Base-by-base conservation (phyloP, 1,139 yeast species). In the Suhomyces terraborum region DNA sequence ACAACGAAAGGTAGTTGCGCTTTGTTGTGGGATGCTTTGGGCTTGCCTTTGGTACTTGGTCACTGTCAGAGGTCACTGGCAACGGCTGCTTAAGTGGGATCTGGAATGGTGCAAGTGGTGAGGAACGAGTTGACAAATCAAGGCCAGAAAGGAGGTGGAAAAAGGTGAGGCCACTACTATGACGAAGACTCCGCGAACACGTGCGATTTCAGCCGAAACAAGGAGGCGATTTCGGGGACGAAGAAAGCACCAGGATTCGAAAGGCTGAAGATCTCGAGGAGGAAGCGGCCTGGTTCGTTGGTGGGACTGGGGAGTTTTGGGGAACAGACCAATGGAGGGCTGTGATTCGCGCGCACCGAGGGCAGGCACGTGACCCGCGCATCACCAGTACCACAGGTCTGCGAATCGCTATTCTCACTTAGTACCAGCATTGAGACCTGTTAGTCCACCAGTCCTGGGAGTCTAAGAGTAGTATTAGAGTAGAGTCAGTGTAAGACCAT, bases 311-410 rank as follows among this genome's bases (percentile, higher is more conserved):
- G 20, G 14, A 23, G 32, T 28, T 16, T 20, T 21, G n/a, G 22
- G 9, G 26, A 8, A 18, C 20, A 32, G 17, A 17, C 29, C 36
- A 25, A 25, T 32, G 36, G 36, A 29, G 23, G 36, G 22, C 29
- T 32, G 36, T 24, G 29, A 18, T 24, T 24, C 29, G 36, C 18
- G 36, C 29, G 36, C n/a, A n/a, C n/a, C n/a, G n/a, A 12, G 23
- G 4, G 17, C 3, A n/a, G 28, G 28, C 18, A 29, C 23, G 23
- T 18, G 32, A 20, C 19, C 22, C 21, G 32, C 22, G 23, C n/a
- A n/a, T n/a, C n/a, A n/a, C n/a, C n/a, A n/a, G n/a, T n/a, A n/a
- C n/a, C n/a, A n/a, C n/a, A n/a, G n/a, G n/a, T n/a, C n/a, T n/a
- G n/a, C n/a, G n/a, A n/a, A n/a, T n/a, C n/a, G n/a, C n/a, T n/a